phyloP scores from a whole-genome alignment of 2,329 filamentous ascomycete species.

The Ophiostoma pallidulum region DNA sequence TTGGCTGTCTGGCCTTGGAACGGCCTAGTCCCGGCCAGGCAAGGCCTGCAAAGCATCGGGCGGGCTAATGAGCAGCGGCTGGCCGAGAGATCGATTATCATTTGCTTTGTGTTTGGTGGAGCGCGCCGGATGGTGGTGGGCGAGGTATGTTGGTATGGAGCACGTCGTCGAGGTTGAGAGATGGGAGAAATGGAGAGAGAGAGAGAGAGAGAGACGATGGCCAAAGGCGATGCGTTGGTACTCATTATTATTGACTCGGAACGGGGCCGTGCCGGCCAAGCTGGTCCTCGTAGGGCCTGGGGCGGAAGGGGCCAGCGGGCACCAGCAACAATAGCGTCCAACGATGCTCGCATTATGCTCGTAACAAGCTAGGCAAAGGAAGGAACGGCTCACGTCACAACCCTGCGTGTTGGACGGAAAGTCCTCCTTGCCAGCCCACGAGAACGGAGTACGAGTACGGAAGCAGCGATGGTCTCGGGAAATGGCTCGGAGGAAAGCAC shows the following conservation, averaged over 20 bases:
- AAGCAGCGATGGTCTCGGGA: not conserved
- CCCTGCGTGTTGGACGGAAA: not conserved
- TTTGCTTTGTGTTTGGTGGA: too few relatives aligned
- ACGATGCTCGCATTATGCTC: not conserved
- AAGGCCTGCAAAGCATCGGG: not conserved
- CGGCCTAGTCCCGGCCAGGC: constrained; percentile 1
- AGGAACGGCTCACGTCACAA: constrained; percentile 13
- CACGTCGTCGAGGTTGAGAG: too few relatives aligned
- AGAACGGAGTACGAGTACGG: not conserved
- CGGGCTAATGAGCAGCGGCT: constrained; percentile 2
- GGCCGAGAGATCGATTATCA: not conserved
- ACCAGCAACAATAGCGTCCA: constrained; percentile 1
- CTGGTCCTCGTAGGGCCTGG: too few relatives aligned
- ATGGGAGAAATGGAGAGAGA: too few relatives aligned
- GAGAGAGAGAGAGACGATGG: too few relatives aligned
- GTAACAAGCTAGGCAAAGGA: constrained; percentile 4
- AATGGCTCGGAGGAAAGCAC: too few relatives aligned
- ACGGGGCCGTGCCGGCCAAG: too few relatives aligned
- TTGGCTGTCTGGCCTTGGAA: not conserved
- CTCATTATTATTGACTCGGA: too few relatives aligned
- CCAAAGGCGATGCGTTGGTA: too few relatives aligned
- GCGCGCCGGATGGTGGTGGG: not conserved
- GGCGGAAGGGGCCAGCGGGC: not conserved
- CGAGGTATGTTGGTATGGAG: not conserved
- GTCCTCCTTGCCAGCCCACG: too few relatives aligned